Evolutionary conservation across 305 asterid genomes (phyloP).

Genomic region (Fraxinus velutina): DNA sequence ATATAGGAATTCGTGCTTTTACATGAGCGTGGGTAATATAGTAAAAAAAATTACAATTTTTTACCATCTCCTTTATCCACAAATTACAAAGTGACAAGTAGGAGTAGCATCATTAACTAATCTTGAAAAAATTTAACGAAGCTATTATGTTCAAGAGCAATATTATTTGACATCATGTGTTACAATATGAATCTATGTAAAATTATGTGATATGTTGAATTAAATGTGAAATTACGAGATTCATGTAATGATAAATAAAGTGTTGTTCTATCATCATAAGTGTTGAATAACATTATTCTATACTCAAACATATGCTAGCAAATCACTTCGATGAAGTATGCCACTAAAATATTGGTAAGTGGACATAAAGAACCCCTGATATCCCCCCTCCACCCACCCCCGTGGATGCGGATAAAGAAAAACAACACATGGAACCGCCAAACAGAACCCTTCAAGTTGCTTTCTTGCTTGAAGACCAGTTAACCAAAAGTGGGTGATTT

Average conservation of each 20-base stretch:
- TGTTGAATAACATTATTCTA: too few relatives aligned
- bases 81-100: neutral
- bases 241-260: too few relatives aligned
- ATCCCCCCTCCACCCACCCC: neutral
- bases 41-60: neutral
- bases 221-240: too few relatives aligned
- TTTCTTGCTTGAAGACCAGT: conserved; percentile 38
- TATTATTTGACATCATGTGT: too few relatives aligned
- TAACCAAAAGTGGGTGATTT: conserved; percentile 31
- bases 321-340: neutral
- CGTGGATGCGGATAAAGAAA: neutral
- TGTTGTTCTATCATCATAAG: too few relatives aligned
- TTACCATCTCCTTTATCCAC: neutral
- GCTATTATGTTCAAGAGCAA: neutral
- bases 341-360: neutral
- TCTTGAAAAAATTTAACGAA: neutral
- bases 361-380: neutral
- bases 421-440: conserved; percentile 35
- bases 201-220: too few relatives aligned
- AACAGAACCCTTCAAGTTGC: conserved; percentile 34
- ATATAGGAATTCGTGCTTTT: neutral
- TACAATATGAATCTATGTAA: too few relatives aligned
- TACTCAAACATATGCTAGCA: neutral
- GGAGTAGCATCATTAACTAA: neutral
- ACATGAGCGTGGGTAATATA: neutral